A percentile compares a stretch with the other conserved stretches of the same genome.
phyloP scores from a whole-genome alignment of 1,284 basidiomycete genomes.

The Testicularia cyperi region DNA sequence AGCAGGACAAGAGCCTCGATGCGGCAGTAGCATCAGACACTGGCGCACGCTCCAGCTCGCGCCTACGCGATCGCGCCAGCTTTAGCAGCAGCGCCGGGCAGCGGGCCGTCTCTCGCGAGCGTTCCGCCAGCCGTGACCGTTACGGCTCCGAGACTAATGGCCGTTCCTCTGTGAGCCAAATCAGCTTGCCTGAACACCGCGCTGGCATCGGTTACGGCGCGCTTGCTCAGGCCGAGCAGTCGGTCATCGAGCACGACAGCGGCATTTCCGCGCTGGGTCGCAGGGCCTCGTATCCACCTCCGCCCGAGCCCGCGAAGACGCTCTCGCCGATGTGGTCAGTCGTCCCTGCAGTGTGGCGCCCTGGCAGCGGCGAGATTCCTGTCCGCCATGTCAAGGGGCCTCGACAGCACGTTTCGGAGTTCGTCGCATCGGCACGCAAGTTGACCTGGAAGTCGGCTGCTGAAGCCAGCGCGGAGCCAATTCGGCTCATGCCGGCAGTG shows the following conservation, averaged over 20 bases:
- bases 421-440: constrained; percentile 13
- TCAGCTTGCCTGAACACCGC: constrained; percentile 16
- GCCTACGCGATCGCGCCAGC: constrained; percentile 3
- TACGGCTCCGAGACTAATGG: constrained; percentile 16
- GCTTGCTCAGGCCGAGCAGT: constrained; percentile 44
- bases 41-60: constrained; percentile 11
- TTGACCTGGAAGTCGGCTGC: constrained; percentile 42
- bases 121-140: constrained; percentile 10
- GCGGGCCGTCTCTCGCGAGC: constrained; percentile 7
- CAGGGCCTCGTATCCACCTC: constrained; percentile 24
- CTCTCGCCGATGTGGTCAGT: constrained; percentile 30
- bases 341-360: constrained; percentile 20
- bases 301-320: constrained; percentile 10
- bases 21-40: neutral
- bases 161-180: constrained; percentile 25
- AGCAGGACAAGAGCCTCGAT: constrained; percentile 9
- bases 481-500: constrained; percentile 70
- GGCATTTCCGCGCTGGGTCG: constrained; percentile 5
- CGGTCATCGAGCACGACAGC: constrained; percentile 15
- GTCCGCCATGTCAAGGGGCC: constrained; percentile 3
- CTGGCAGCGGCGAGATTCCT: constrained; percentile 18
- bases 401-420: constrained; percentile 5
- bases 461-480: constrained; percentile 41
- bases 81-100: neutral
- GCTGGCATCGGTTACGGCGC: constrained; percentile 46